Conservation (phyloP, 1,284 basidiomycete genomes). For the Mycena citricolor region DNA sequence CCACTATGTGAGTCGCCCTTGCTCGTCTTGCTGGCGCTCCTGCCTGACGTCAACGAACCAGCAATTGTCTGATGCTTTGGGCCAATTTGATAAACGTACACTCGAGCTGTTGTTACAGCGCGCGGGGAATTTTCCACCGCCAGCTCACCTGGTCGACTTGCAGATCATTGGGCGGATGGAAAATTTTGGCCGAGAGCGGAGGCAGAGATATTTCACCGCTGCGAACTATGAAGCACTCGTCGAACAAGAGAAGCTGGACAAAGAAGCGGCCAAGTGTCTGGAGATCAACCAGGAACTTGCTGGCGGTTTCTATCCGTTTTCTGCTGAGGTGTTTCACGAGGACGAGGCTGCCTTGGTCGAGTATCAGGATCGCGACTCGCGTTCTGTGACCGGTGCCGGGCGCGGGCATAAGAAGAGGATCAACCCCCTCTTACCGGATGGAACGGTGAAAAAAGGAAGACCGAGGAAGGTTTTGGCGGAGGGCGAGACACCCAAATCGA, state of each 20-base stretch:
- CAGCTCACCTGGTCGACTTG: conserved; percentile 68
- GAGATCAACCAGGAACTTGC: conserved; percentile 48
- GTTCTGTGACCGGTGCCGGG: conserved; percentile 37
- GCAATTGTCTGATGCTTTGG: conserved; percentile 67
- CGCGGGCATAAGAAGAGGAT: conserved; percentile 29
- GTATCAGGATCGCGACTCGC: conserved; percentile 44
- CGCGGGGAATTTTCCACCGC: conserved; percentile 61
- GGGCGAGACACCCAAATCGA: conserved; percentile 13
- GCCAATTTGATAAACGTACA: conserved; percentile 74
- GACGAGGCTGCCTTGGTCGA: conserved; percentile 38
- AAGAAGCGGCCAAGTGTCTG: conserved; percentile 39
- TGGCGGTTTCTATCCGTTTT: conserved; percentile 52
- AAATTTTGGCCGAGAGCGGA: conserved; percentile 75
- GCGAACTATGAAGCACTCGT: conserved; percentile 58
- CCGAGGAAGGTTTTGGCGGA: conserved; percentile 34
- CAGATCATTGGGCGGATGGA: conserved; percentile 69
- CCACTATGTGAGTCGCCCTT: conserved; percentile 50
- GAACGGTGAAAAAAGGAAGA: conserved; percentile 42
- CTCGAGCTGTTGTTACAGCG: conserved; percentile 74
- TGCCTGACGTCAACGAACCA: conserved; percentile 32
- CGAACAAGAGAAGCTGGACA: conserved; percentile 57
- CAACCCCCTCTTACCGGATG: conserved; percentile 43
- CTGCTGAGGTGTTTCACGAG: conserved; percentile 53
- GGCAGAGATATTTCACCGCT: conserved; percentile 75
- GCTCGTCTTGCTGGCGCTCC: conserved; percentile 1